Base-by-base conservation (phyloP, 1,284 basidiomycete genomes). In the Coriolopsis trogii region DNA sequence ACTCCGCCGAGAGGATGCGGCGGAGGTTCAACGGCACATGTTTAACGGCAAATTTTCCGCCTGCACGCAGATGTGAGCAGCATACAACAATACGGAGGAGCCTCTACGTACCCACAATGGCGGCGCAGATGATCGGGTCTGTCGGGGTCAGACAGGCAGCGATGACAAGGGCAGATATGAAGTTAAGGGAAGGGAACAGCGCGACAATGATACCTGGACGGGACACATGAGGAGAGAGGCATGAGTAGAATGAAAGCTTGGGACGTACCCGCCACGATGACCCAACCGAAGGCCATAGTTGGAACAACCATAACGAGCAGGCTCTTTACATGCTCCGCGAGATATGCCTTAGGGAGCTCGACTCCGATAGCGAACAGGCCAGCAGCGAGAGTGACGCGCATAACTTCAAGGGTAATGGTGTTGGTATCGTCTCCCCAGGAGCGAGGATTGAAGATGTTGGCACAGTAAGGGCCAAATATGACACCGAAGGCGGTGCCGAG, bases 131-230 rank as follows among this genome's bases (percentile, higher is more conserved):
- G 48, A 90, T 87, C 0, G 95, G 95, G 72, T 98, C 95, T 2
- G 95, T 98, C 0, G 95, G 95, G 0, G 95, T 97, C 23, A 97
- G 79, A 59, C 91, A 94, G 0, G 95, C 92, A 3, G 94, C 89
- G 47, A 98, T 85, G 34, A 87, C 89, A 9, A 97, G 79, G n/a
- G 85, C 81, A 0, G 90, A 89, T 10, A 91, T 74, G 64, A 83
- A 89, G 48, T 77, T 76, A 41, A 95, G 73, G 0, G 70, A 70
- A 0, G 89, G 89, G 58, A 95, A 88, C 15, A 95, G 68, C 1
- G 67, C 78, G 61, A 77, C 80, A 40, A 94, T 78, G 42, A 60
- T 39, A n/a, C 43, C 63, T 65, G 23, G 3, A 30, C 25, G 7
- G 12, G 15, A 37, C 16, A 16, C 12, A 34, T 37, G 15, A 34